A percentile compares a stretch with the other conserved stretches of the same genome.
Conservation (phyloP, 805 yeast genomes). For the Pichia pseudocactophila region DNA sequence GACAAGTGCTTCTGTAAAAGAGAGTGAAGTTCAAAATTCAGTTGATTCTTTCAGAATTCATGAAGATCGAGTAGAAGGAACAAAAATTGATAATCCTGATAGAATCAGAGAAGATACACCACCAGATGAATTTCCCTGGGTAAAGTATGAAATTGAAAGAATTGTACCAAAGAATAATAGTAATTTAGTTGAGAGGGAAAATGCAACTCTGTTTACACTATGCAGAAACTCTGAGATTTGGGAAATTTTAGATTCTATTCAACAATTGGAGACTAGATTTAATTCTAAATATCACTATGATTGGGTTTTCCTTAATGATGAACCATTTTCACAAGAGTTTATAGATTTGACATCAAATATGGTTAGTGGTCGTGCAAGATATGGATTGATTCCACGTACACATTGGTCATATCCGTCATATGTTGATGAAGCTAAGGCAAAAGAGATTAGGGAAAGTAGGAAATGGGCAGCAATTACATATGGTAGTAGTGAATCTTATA, state of each 20-base stretch:
- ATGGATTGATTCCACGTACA: constrained; percentile 38
- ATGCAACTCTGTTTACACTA: constrained; percentile 52
- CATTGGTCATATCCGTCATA: constrained; percentile 47
- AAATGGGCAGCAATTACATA: constrained; percentile 38
- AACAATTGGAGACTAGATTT: constrained; percentile 33
- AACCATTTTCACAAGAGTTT: constrained; percentile 37
- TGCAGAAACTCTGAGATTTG: constrained; percentile 35
- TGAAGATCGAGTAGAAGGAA: constrained; percentile 6
- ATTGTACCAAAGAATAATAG: constrained; percentile 2
- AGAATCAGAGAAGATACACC: constrained; percentile 7
- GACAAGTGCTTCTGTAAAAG: constrained; percentile 2
- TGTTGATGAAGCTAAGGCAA: constrained; percentile 35
- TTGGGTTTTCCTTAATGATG: constrained; percentile 42
- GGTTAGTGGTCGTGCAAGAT: constrained; percentile 38
- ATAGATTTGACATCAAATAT: constrained; percentile 28
- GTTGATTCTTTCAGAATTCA: neutral
- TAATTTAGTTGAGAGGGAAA: constrained; percentile 26
- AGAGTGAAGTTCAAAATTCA: neutral
- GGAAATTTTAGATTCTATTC: constrained; percentile 33
- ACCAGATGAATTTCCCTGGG: constrained; percentile 11
- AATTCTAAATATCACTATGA: constrained; percentile 33
- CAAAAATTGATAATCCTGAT: constrained; percentile 7
- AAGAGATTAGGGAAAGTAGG: constrained; percentile 27
- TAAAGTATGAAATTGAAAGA: constrained; percentile 12
- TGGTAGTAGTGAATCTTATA: constrained; percentile 56